Base-by-base conservation (phyloP, 257 asterid genomes). In the Capsicum chinense region DNA sequence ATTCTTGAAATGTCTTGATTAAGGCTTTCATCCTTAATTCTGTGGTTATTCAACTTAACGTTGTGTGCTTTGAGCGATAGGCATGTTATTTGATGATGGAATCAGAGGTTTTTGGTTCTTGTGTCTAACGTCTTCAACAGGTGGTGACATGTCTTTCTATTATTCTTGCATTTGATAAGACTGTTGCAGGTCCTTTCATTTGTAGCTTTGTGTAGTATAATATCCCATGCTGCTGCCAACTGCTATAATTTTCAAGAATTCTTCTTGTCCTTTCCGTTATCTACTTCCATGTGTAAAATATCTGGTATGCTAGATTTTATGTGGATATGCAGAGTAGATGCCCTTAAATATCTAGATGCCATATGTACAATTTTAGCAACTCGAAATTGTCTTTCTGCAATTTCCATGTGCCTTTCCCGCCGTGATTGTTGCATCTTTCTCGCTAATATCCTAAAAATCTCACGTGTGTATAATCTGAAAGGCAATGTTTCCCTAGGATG, bases 301-400 rank as follows among this genome's bases (percentile, higher is more conserved):
- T 76, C 8, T 52, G 14, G 19, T 52, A 26, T 19, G 63, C 21
- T 50, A 21, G 19, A 6, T 21, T 21, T 50, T 52, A 76, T 76
- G 48, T 7, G 81, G 19, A 52, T 26, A 13, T 76, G 81, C 63
- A 76, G 48, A 76, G n/a, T 26, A 26, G 17, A 76, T 76, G 63
- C 21, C 63, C 44, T 76, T 76, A 76, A 76, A 14, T 52, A 52
- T 52, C 81, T 21, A 52, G 81, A 76, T 26, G 21, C 12, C 48
- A 13, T 76, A 76, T 26, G 13, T 76, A 35, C n/a, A 52, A 63
- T 52, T 52, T 52, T 52, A 76, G 81, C 81, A 76, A 21, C 81
- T 52, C 7, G 4, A 74, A 50, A 50, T 21, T 52, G 48, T 21
- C 52, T 74, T 76, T 76, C 81, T 76, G 19, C 81, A 52, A 13